Base-by-base conservation (phyloP, 148 eudicot genomes). In the Rhododendron ovatum region DNA sequence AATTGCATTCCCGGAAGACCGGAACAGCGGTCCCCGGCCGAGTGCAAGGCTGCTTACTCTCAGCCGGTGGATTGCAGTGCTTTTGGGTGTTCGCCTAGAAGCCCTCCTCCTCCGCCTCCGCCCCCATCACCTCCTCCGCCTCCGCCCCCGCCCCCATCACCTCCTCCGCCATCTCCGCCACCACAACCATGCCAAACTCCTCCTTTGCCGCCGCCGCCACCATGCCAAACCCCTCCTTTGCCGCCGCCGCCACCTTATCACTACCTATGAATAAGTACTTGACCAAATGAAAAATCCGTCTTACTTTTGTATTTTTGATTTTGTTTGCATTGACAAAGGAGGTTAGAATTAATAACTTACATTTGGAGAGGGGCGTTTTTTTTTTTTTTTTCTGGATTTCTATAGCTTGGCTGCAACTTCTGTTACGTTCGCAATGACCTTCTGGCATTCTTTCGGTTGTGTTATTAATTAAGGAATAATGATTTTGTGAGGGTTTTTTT, bases 1-100 rank as follows among this genome's bases (percentile, higher is more conserved):
- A 94, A 94, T 85, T 94, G 97, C 80, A 87, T 93, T 0, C 93
- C 94, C 20, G 35, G 39, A 7, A 87, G 94, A 79, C 95, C 94
- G 0, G n/a, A 26, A 5, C 97, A 94, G 86, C 41, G 95, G 47
- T 87, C 95, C 0, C 55, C 39, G 79, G 78, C 77, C 48, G 92
- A 91, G 83, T 94, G 98, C 47, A 61, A 86, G 53, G 90, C 90
- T 1, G 90, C 91, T 43, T 89, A 88, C 57, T 83, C 89, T 43
- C 75, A 85, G 41, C 95, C 93, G 9, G 91, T 92, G 28, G 88
- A 86, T 53, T 94, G 96, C 30, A 84, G 79, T 26, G 67, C 91
- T 1, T 86, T 69, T 84, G 92, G 93, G 83, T 92, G 93, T 82
- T 17, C 50, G 0, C 35, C 87, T 3, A 83, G 55, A 85, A 11